phyloP scores from a whole-genome alignment of 163 green algal genomes.

The Chlorella variabilis region DNA sequence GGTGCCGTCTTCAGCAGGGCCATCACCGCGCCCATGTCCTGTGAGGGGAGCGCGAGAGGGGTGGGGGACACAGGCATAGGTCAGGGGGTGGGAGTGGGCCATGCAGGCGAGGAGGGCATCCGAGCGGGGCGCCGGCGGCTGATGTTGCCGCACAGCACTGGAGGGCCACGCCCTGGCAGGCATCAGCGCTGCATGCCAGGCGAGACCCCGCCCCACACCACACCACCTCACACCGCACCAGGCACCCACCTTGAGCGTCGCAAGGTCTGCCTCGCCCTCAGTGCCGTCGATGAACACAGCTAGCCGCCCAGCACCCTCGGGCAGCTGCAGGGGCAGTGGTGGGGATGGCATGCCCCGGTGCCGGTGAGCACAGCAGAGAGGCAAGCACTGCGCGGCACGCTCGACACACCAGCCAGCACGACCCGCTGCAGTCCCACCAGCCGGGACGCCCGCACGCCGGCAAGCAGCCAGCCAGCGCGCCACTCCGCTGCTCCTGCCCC shows the following conservation, averaged over 20 bases:
- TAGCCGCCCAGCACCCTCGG: conserved; percentile 72
- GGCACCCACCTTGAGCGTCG: conserved; percentile 57
- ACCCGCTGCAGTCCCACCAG: no score
- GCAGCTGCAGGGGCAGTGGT: conserved; percentile 40
- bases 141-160: no score
- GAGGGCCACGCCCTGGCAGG: no score
- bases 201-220: background rate
- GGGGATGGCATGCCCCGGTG: no score
- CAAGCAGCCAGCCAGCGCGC: no score
- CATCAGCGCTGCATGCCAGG: no score
- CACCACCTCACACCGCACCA: background rate
- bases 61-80: background rate
- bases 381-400: no score
- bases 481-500: background rate
- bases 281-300: conserved; percentile 87
- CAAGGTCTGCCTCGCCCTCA: conserved; percentile 86
- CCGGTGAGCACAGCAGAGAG: background rate
- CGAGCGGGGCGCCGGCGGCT: no score
- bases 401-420: background rate
- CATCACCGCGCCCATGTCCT: conserved; percentile 52
- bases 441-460: no score
- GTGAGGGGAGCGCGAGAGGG: background rate
- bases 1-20: conserved; percentile 69
- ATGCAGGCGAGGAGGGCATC: background rate
- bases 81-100: background rate